These are phyloP conservation scores for Microascus cirrosus DNA, from an alignment of 2,329 filamentous ascomycete genomes.

Conservation along the genomic window DNA sequence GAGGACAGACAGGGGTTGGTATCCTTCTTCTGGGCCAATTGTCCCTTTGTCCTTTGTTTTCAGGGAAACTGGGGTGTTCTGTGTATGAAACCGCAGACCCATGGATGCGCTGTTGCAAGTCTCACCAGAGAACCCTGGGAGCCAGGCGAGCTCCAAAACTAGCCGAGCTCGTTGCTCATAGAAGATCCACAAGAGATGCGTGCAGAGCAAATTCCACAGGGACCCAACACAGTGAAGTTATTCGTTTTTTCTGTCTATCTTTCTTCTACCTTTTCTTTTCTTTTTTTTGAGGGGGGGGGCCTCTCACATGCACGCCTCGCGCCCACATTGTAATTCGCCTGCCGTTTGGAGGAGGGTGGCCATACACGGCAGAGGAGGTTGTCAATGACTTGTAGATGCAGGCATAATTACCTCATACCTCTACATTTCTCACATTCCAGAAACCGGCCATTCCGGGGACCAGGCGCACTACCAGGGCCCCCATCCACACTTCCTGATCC, in stretches of 20 bases:
- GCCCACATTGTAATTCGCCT: too few species aligned
- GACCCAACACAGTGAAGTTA: neutral
- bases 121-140: slow-evolving; percentile 1
- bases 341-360: neutral
- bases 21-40: neutral
- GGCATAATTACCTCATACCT: neutral
- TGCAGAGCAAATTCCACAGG: neutral
- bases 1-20: neutral
- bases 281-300: too few species aligned
- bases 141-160: neutral
- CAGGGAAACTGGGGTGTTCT: neutral
- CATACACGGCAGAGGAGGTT: neutral
- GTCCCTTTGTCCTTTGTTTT: neutral
- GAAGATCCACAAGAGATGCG: neutral
- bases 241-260: neutral
- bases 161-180: neutral
- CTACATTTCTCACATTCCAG: neutral
- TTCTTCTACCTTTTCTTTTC: too few species aligned
- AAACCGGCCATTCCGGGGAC: neutral
- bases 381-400: neutral
- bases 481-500: neutral
- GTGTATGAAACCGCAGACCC: slow-evolving; percentile 4
- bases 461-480: neutral
- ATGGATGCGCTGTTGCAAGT: neutral
- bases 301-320: too few species aligned